A percentile compares a stretch with the other conserved stretches of the same genome.
Conservation (phyloP, 768 basidiomycete species). For the Boletus sp. region DNA sequence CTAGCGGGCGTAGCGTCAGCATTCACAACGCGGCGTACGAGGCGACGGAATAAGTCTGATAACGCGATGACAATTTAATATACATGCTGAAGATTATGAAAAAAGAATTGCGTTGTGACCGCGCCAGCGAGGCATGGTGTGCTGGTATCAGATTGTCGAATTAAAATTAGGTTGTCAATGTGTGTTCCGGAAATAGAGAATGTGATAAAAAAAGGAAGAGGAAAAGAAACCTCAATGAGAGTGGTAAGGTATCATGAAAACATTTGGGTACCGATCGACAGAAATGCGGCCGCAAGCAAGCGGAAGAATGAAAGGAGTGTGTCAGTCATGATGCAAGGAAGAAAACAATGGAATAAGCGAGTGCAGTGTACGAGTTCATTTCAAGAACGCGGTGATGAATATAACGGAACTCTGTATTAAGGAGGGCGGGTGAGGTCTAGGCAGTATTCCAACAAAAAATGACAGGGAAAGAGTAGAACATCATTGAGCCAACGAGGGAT, state of each 20-base stretch:
- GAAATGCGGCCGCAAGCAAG: conserved; percentile 20
- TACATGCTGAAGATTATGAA: conserved; percentile 21
- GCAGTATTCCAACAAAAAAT: conserved; percentile 7
- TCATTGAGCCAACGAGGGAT: conserved; percentile 59
- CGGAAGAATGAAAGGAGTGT: conserved; percentile 29
- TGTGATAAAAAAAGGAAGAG: conserved; percentile 32
- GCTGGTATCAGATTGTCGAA: conserved; percentile 26
- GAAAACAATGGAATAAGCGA: conserved; percentile 25
- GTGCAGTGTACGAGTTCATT: conserved; percentile 23
- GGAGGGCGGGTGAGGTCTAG: conserved; percentile 20
- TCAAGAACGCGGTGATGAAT: conserved; percentile 25
- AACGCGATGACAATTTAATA: conserved; percentile 16
- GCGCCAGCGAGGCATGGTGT: conserved; percentile 20
- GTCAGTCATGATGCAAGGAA: conserved; percentile 29
- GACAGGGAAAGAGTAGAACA: conserved; percentile 1
- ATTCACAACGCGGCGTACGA: conserved; percentile 94
- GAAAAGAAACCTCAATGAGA: conserved; percentile 24
- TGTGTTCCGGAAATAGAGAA: conserved; percentile 37
- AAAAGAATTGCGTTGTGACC: conserved; percentile 15
- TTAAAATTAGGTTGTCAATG: conserved; percentile 32
- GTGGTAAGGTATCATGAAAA: conserved; percentile 37
- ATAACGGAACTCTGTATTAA: conserved; percentile 23
- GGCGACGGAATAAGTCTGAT: conserved; percentile 12
- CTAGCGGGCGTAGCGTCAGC: conserved; percentile 91
- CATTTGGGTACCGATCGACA: conserved; percentile 27